Base-by-base conservation (phyloP, 331 rosid species). In the Spiraea crenata region DNA sequence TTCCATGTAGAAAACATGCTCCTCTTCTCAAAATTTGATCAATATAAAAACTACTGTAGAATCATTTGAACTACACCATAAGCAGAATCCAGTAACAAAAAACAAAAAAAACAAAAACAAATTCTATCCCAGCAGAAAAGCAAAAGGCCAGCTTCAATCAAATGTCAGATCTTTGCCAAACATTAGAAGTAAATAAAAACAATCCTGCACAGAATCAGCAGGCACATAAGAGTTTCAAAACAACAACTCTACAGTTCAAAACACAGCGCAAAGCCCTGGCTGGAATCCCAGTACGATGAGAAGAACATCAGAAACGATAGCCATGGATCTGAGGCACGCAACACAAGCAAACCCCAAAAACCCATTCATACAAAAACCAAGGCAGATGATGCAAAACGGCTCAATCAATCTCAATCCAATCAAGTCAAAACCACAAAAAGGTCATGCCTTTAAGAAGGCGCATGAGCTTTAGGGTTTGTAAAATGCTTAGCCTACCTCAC, bases 321-420 rank as follows among this genome's bases (percentile, higher is more conserved):
- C 63, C 86, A 66, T 65, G 91, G 96, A 89, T 91, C 96, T 80
- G 84, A 80, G 64, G 76, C 82, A 76, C 63, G 47, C 38, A 40
- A 25, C 42, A 67, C n/a, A 49, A 55, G 67, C 16, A n/a, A 73
- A 62, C 41, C 38, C 19, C 34, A 14, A 67, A 54, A 76, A 57
- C 57, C 61, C 79, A 66, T 69, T 54, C 55, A 71, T 81, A 72
- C 88, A 49, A 64, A 80, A 37, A 70, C 75, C 78, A 38, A 86
- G 66, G 83, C 70, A 52, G 79, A 81, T 35, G 69, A 72, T 15
- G 34, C 56, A 48, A 48, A 77, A 64, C 0, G 52, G 57, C 31
- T 81, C 38, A 57, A 69, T 77, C 71, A 74, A 47, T 31, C 47
- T 71, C 73, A 77, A 71, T 39, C 61, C 34, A 61, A 15, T 46